phyloP scores from a whole-genome alignment of 2,329 filamentous ascomycete genomes.

The Claviceps sp. region DNA sequence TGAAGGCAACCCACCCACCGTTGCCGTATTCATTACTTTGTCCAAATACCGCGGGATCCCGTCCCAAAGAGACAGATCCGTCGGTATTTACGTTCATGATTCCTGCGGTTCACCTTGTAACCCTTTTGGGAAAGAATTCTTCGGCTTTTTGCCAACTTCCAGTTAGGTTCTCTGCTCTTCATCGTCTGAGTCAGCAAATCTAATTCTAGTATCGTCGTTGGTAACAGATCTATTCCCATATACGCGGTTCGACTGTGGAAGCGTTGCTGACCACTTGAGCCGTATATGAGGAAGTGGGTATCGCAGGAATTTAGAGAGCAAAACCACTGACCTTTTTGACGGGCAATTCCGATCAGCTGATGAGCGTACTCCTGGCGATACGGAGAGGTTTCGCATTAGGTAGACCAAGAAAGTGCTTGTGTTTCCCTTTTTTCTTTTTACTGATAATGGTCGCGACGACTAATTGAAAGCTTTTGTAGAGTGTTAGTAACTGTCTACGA shows the following conservation, averaged over 20 bases:
- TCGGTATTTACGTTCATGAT: slow-evolving; percentile 22
- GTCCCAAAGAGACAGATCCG: slow-evolving; percentile 17
- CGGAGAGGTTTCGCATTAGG: background rate
- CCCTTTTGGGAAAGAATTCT: too few relatives aligned
- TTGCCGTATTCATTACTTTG: slow-evolving; percentile 21
- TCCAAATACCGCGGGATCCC: slow-evolving; percentile 17
- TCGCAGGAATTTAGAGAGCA: background rate
- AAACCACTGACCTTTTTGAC: background rate
- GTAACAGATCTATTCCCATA: background rate
- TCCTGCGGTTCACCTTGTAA: background rate
- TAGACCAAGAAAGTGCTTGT: background rate
- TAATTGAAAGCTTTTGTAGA: background rate
- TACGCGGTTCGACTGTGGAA: background rate
- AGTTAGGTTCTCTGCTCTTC: background rate
- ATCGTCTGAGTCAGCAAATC: background rate
- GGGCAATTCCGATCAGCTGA: background rate
- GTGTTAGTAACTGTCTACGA: background rate
- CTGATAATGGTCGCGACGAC: background rate
- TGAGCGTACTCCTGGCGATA: background rate
- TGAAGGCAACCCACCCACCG: slow-evolving; percentile 43
- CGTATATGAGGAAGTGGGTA: background rate
- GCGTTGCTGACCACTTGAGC: background rate
- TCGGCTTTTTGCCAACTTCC: background rate
- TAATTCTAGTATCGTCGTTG: background rate
- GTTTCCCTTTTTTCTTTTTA: background rate